Evolutionary conservation across 129 eudicot genomes (phyloP), one percentile per base, ranked within the genome.

Genomic region (Helichrysum umbraculigerum): DNA sequence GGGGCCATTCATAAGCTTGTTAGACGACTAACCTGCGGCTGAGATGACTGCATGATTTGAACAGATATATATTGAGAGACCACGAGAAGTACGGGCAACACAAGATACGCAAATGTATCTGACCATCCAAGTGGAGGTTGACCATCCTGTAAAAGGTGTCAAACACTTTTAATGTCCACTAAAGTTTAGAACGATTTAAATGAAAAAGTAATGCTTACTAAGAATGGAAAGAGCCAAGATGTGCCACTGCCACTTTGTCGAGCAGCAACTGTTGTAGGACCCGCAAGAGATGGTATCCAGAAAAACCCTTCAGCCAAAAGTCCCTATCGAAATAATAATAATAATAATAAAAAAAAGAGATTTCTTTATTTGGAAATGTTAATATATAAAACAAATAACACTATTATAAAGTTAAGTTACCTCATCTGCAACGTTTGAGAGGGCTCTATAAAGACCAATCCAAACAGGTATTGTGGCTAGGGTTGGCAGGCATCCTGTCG

Each of bases 381-480:
- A 41, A 12, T 65, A 73, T 34, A 54, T 72, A 63, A 25, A 61
- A 59, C 7, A 32, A 56, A 69, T 21, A 56, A 51, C 5, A 75
- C 42, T 30, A 56, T 21, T 41, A 50, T 20, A 35, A 22, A 58
- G 32, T 8, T 37, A 52, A 2, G 63, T 64, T 86, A 94, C 99
- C 97, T 94, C 99, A 80, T 91, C 85, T 5, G 97, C 99, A 76
- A 94, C 99, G 83, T 94, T 91, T 37, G 99, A 94, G 80, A 94
- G 97, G 50, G 99, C 97, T 78, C 99, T 87, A 80, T 94, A 94
- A 41, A 91, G 96, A 60, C 99, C 99, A 78, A 94, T 94, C 99
- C 99, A 94, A 42, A 94, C 93, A 1, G 99, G 99, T 78, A 94
- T 91, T 15, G 99, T 94, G 70, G 97, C 97, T 70, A 94, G 96